Conservation (phyloP, 106 monocot species). For the Dendrobium huoshanense region DNA sequence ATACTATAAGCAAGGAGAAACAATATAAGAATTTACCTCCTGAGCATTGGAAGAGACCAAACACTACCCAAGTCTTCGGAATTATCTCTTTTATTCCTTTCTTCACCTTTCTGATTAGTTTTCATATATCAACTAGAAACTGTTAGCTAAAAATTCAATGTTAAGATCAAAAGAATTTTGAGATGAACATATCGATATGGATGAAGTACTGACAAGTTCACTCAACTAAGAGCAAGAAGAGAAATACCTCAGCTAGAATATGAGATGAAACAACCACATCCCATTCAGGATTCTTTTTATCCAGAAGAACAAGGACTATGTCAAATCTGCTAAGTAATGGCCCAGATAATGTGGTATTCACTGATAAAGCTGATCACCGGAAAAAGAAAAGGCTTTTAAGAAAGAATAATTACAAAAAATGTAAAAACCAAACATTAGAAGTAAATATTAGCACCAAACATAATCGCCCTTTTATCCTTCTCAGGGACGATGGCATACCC, state of each 20-base stretch:
- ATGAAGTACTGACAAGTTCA: neutral
- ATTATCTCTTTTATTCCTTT: conserved; percentile 26
- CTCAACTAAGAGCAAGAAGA: neutral
- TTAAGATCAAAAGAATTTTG: neutral
- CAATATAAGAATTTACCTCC: conserved; percentile 37
- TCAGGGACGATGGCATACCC: neutral
- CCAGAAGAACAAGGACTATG: conserved; percentile 90
- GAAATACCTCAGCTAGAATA: conserved; percentile 74
- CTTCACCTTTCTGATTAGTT: conserved; percentile 41
- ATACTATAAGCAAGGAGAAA: neutral
- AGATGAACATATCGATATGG: neutral
- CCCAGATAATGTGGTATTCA: conserved; percentile 89
- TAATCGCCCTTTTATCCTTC: no score
- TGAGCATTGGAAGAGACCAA: conserved; percentile 73
- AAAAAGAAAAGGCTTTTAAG: neutral
- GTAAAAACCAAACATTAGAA: neutral
- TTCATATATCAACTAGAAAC: conserved; percentile 1
- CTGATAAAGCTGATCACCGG: conserved; percentile 64
- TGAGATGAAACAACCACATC: conserved; percentile 91
- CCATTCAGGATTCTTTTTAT: conserved; percentile 93
- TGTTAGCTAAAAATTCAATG: neutral
- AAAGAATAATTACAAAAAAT: neutral
- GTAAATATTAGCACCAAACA: neutral
- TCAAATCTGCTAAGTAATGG: conserved; percentile 97
- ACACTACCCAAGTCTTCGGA: conserved; percentile 29